Base-by-base conservation (phyloP, 1,284 basidiomycete genomes). In the Austroboletus niveus region DNA sequence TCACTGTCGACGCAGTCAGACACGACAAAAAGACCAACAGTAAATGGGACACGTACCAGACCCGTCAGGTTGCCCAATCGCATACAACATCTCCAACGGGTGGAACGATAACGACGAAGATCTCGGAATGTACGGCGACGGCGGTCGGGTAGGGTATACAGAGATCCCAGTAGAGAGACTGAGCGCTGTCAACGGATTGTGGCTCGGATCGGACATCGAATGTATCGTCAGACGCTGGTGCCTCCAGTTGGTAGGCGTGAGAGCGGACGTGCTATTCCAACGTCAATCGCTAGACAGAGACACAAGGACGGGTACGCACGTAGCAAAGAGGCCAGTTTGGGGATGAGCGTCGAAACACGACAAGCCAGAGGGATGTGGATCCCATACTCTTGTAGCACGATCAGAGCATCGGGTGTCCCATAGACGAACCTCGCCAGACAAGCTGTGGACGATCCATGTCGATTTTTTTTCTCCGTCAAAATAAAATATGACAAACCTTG, bases 281-380 rank as follows among this genome's bases (percentile, higher is more conserved):
- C 14, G 50, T 58, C 39, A 60, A 6, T 42, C 9, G 48, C 44
- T 22, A 22, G 11, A 8, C 12, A 27, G 31, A 27, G 39, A 7
- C 32, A 8, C 38, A 15, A 24, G 20, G 36, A 49, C 8, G 43
- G 45, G 45, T 12, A 79, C 92, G 70, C 64, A 95, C 92, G 84
- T 82, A 36, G 92, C 94, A 66, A 96, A 91, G 5, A 99, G 87
- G 30, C 87, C 85, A 0, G 92, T 81, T 47, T 88, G 82, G 27
- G 89, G 80, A 69, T 99, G 97, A 9, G 94, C 86, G 57, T 95
- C 94, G 60, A 98, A 87, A 2, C 87, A 82, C 27, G 91, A 85
- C 44, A 98, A 73, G 8, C 94, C 90, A 42, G 85, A 75, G 2
- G 81, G 79, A 61, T 89, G 82, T 38, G 85, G 69, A 30, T 87